Percentiles rank a stretch among this genome's conserved stretches.
Evolutionary conservation across 768 basidiomycete species (phyloP).

Genomic region (Amanita pallidorosea): DNA sequence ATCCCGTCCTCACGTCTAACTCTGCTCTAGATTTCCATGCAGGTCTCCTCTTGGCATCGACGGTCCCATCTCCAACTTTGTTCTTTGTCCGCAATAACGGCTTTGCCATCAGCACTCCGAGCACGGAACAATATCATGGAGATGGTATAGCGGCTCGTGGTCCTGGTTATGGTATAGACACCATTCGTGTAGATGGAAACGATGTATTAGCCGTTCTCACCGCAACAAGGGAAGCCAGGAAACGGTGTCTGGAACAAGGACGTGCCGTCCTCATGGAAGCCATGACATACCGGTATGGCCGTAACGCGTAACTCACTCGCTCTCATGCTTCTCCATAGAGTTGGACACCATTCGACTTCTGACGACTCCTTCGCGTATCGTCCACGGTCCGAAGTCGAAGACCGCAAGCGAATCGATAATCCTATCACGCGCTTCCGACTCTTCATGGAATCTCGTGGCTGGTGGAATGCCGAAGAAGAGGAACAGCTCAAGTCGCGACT

Average conservation of each 20-base stretch:
- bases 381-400: constrained; percentile 81
- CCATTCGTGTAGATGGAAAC: constrained; percentile 89
- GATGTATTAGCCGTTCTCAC: constrained; percentile 77
- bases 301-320: constrained; percentile 1
- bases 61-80: constrained; percentile 61
- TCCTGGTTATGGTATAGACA: constrained; percentile 86
- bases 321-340: constrained; percentile 26
- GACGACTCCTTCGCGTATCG: constrained; percentile 96
- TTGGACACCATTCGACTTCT: constrained; percentile 93
- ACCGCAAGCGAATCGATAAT: constrained; percentile 85
- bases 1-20: background rate
- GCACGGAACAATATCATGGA: constrained; percentile 80
- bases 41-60: constrained; percentile 72
- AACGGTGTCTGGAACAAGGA: constrained; percentile 62
- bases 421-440: constrained; percentile 78
- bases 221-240: constrained; percentile 62
- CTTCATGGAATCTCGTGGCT: constrained; percentile 72
- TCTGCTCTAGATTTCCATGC: constrained; percentile 73
- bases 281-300: constrained; percentile 73
- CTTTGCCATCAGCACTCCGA: constrained; percentile 91
- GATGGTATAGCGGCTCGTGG: constrained; percentile 91
- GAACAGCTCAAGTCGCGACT: constrained; percentile 55
- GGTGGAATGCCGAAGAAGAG: constrained; percentile 79
- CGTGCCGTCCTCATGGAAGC: constrained; percentile 81
- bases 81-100: constrained; percentile 80